Conservation (phyloP, 305 asterid species). For the Andrographis paniculata region DNA sequence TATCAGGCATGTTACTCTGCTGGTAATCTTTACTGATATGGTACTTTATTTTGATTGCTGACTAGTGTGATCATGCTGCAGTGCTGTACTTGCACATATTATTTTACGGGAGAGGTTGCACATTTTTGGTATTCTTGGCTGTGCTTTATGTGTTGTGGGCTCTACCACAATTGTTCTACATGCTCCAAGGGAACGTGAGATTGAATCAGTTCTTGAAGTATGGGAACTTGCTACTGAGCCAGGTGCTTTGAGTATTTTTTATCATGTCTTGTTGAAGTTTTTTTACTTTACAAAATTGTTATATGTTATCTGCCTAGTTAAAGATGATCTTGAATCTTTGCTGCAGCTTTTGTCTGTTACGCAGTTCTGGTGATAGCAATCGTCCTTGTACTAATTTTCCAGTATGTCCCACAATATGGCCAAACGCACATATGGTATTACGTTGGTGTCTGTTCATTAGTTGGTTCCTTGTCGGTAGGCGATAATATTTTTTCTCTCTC, state of each 20-base stretch:
- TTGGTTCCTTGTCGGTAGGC: constrained; percentile 97
- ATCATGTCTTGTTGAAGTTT: neutral
- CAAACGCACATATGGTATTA: constrained; percentile 94
- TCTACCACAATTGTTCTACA: constrained; percentile 93
- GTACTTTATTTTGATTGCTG: constrained; percentile 26
- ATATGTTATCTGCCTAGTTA: constrained; percentile 21
- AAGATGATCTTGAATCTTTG: constrained; percentile 16
- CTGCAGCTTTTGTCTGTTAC: constrained; percentile 86
- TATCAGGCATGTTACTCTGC: constrained; percentile 60
- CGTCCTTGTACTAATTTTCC: constrained; percentile 64
- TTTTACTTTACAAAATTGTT: neutral
- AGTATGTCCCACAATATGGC: constrained; percentile 85
- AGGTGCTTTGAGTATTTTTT: constrained; percentile 29
- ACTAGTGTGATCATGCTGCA: constrained; percentile 33
- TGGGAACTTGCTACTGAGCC: constrained; percentile 99
- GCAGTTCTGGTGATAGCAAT: constrained; percentile 63
- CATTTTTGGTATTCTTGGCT: constrained; percentile 91
- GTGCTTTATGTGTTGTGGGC: constrained; percentile 97
- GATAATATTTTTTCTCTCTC: constrained; percentile 15
- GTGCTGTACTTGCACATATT: constrained; percentile 92
- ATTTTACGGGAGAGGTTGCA: constrained; percentile 88
- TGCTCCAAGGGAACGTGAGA: constrained; percentile 97
- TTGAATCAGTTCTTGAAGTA: constrained; percentile 83
- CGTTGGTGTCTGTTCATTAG: constrained; percentile 90
- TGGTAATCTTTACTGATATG: constrained; percentile 19